Evolutionary conservation across 129 eudicot genomes (phyloP), one percentile per base, ranked within the genome.

Genomic region (Apium graveolens): DNA sequence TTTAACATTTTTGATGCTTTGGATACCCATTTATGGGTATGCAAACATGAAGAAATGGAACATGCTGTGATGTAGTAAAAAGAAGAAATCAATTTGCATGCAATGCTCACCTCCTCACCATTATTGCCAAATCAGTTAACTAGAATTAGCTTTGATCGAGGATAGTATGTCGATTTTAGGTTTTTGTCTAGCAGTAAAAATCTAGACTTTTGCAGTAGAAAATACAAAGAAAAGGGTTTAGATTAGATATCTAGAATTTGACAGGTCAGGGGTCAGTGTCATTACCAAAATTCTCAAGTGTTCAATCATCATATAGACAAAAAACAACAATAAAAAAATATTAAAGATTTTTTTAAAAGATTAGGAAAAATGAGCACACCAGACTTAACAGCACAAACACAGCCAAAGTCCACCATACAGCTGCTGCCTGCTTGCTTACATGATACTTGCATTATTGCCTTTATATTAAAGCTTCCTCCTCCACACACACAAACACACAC

Each of bases 191-290:
- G 11, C 13, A 42, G 45, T 42, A 10, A 42, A 42, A 42, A 42
- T 42, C 13, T 42, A 42, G 45, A 42, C 18, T 13, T 14, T 4
- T 45, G 13, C 17, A 45, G 51, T 45, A 2, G 11, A 18, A 51
- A 51, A 20, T 20, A 18, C 62, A 4, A 49, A 1, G 16, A 49
- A 49, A 5, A 8, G n/a, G 3, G n/a, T n/a, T n/a, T n/a, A n/a
- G n/a, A n/a, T 49, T 18, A 49, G 7, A 49, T 18, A 49, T 3
- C 18, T 18, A 49, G 68, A 84, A 84, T 76, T 76, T 76, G 88
- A 83, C 88, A 88, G 92, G 21, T 75, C 80, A 51, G 80, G 73
- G 83, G 65, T 87, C 89, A 79, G 80, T 83, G 76, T 83, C 89
- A 48, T 72, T 55, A 24, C 65, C 65, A 55, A 55, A 55, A 24